Percentiles rank a stretch among this genome's conserved stretches.
phyloP scores from a whole-genome alignment of 78 protist species.

The slime mould (Dictyostelium discoideum) region dicty_2.7 NC_007089.4:2139501-2140000 shows the following conservation, averaged over 20 bases:
- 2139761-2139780: constrained; percentile 41
- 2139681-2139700: constrained; percentile 29
- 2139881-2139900: not conserved
- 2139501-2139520: not conserved
- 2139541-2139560: constrained; percentile 8
- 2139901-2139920: constrained; percentile 1
- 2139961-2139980: too few species aligned
- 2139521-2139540: constrained; percentile 53
- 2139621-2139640: constrained; percentile 39
- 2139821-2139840: not conserved
- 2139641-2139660: constrained; percentile 56
- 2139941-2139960: not conserved
- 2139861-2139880: not conserved
- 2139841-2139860: not conserved
- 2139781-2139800: not conserved
- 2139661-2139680: constrained; percentile 23
- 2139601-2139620: constrained; percentile 23
- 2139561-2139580: constrained; percentile 21
- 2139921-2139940: constrained; percentile 7
- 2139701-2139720: constrained; percentile 11
- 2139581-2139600: not conserved
- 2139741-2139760: not conserved
- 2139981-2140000: too few species aligned
- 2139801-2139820: not conserved
- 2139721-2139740: constrained; percentile 42